phyloP scores from a whole-genome alignment of 78 protist genomes.

The Speleostelium caveatum region DNA sequence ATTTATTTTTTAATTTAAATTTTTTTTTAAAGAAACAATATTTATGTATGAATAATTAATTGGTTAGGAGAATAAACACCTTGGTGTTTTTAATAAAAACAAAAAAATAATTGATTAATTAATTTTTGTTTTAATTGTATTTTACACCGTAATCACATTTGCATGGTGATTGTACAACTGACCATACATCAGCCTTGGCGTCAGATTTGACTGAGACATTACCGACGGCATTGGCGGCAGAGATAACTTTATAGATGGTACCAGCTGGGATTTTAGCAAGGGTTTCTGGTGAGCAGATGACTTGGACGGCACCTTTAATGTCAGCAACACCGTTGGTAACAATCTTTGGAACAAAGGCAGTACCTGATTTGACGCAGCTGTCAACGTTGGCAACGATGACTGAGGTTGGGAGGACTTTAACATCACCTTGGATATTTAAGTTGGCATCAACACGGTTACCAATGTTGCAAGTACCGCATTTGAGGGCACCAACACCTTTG shows the following conservation, averaged over 20 bases:
- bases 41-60: too few relatives aligned
- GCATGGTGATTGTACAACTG: conserved; percentile 27
- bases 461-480: conserved; percentile 42
- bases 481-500: conserved; percentile 68
- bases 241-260: conserved; percentile 18
- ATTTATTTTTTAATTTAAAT: too few relatives aligned
- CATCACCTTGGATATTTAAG: conserved; percentile 54
- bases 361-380: background rate
- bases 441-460: conserved; percentile 60
- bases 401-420: conserved; percentile 28
- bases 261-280: conserved; percentile 29
- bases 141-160: conserved; percentile 11
- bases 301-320: conserved; percentile 14
- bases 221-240: conserved; percentile 50
- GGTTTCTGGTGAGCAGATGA: background rate
- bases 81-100: too few relatives aligned
- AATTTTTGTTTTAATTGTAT: too few relatives aligned
- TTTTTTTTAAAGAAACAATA: too few relatives aligned
- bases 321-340: conserved; percentile 24
- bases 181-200: conserved; percentile 10
- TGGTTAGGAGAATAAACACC: too few relatives aligned
- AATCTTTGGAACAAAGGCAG: conserved; percentile 42
- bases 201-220: background rate
- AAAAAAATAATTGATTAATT: too few relatives aligned
- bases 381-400: conserved; percentile 41